A percentile compares a stretch with the other conserved stretches of the same genome.
Evolutionary conservation across 1,284 basidiomycete genomes (phyloP).

Genomic region (Leccinum laetum): DNA sequence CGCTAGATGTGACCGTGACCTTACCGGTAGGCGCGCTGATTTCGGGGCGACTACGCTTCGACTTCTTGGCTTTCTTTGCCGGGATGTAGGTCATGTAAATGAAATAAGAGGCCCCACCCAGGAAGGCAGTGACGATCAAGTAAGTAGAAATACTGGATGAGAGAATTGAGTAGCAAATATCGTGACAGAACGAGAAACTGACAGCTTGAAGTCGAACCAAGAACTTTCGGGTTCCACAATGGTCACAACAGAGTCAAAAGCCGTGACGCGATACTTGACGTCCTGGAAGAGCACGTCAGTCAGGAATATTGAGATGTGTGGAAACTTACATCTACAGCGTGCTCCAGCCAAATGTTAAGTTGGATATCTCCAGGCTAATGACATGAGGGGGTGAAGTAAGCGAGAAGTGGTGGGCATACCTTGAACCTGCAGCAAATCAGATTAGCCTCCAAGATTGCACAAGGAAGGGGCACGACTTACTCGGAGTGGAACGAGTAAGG

Average conservation of each 20-base stretch:
- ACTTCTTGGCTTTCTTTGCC: constrained; percentile 42
- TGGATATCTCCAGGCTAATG: constrained; percentile 74
- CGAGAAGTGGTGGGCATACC: constrained; percentile 36
- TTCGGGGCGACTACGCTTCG: constrained; percentile 33
- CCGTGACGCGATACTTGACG: constrained; percentile 60
- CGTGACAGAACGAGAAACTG: constrained; percentile 28
- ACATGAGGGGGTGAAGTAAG: constrained; percentile 3
- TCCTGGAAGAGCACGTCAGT: constrained; percentile 37
- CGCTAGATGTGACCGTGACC: constrained; percentile 68
- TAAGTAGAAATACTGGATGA: constrained; percentile 74
- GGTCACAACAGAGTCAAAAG: constrained; percentile 79
- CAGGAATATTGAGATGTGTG: constrained; percentile 2
- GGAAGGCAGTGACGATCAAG: constrained; percentile 63
- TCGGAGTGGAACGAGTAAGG: constrained; percentile 84
- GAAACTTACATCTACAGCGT: constrained; percentile 58
- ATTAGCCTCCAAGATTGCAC: constrained; percentile 11
- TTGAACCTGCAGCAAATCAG: constrained; percentile 52
- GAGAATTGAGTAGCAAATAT: constrained; percentile 5
- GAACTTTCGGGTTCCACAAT: constrained; percentile 82
- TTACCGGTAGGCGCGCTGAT: constrained; percentile 59
- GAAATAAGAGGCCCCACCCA: constrained; percentile 68
- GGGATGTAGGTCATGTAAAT: constrained; percentile 71
- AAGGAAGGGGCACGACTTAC: constrained; percentile 47
- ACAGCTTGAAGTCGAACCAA: constrained; percentile 83
- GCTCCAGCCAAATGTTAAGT: constrained; percentile 79